Evolutionary conservation across 495 filamentous ascomycete species (phyloP).

Genomic region (Daldinia bambusicola): DNA sequence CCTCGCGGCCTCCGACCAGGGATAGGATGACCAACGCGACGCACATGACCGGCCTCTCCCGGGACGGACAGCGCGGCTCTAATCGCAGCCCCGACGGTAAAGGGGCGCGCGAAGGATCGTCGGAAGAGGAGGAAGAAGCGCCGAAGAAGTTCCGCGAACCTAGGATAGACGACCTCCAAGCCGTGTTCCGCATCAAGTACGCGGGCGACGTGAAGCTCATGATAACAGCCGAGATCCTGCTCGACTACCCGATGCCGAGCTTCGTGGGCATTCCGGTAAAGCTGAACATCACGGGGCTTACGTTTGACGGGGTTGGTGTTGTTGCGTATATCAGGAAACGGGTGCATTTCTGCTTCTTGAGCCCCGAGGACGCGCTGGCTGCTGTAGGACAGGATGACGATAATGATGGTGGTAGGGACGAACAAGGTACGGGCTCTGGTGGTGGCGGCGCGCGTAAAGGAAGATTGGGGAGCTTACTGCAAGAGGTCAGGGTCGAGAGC

Average conservation of each 20-base stretch:
- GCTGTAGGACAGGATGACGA: slow-evolving; percentile 66
- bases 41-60: slow-evolving; percentile 33
- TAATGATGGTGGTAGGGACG: slow-evolving; percentile 46
- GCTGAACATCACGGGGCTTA: slow-evolving; percentile 90
- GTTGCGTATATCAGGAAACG: slow-evolving; percentile 86
- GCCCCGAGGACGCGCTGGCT: slow-evolving; percentile 83
- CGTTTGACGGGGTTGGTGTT: slow-evolving; percentile 93
- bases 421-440: background rate
- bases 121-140: slow-evolving; percentile 45
- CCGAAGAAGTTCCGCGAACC: slow-evolving; percentile 59
- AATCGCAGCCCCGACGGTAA: slow-evolving; percentile 27
- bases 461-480: slow-evolving; percentile 76
- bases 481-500: slow-evolving; percentile 95
- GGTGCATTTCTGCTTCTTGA: slow-evolving; percentile 91
- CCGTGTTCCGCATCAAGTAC: slow-evolving; percentile 89
- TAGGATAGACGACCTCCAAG: slow-evolving; percentile 78
- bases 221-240: slow-evolving; percentile 90
- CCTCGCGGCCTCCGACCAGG: slow-evolving; percentile 61
- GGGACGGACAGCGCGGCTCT: background rate
- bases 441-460: slow-evolving; percentile 45
- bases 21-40: slow-evolving; percentile 39
- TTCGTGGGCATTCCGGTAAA: slow-evolving; percentile 93
- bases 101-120: slow-evolving; percentile 16
- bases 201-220: slow-evolving; percentile 84
- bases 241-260: slow-evolving; percentile 97